Evolutionary conservation across 2,329 filamentous ascomycete genomes (phyloP).

Genomic region (Colletotrichum sublineola): DNA sequence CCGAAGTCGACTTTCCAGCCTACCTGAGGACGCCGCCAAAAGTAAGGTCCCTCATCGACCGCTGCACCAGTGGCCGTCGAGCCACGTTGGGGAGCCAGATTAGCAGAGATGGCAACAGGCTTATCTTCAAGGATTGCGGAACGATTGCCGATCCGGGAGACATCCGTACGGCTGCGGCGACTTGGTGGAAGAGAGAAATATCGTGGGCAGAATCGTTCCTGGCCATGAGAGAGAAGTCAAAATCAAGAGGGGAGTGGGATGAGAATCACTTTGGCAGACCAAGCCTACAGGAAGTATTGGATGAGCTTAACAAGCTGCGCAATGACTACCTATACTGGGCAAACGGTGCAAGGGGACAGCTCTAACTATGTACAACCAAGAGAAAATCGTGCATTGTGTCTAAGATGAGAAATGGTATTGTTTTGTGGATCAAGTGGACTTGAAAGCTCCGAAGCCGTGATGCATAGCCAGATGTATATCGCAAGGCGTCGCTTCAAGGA

Average conservation of each 20-base stretch:
- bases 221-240: constrained; percentile 54
- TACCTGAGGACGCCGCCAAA: constrained; percentile 61
- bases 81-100: constrained; percentile 60
- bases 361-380: neutral
- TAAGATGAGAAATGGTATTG: constrained; percentile 10
- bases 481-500: neutral
- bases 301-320: constrained; percentile 31
- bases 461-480: neutral
- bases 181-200: constrained; percentile 65
- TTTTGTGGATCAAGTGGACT: neutral
- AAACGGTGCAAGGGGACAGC: neutral
- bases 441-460: neutral
- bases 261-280: constrained; percentile 66
- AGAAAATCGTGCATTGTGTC: neutral
- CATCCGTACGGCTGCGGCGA: constrained; percentile 55
- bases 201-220: constrained; percentile 63
- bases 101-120: constrained; percentile 59
- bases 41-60: constrained; percentile 63
- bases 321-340: constrained; percentile 36
- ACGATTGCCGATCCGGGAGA: constrained; percentile 51
- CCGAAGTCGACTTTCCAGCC: constrained; percentile 67
- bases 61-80: constrained; percentile 64
- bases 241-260: constrained; percentile 58
- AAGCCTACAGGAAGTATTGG: constrained; percentile 59
- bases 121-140: constrained; percentile 57